Base-by-base conservation (phyloP, 208 protist species). In the Leishmania turanica region DNA sequence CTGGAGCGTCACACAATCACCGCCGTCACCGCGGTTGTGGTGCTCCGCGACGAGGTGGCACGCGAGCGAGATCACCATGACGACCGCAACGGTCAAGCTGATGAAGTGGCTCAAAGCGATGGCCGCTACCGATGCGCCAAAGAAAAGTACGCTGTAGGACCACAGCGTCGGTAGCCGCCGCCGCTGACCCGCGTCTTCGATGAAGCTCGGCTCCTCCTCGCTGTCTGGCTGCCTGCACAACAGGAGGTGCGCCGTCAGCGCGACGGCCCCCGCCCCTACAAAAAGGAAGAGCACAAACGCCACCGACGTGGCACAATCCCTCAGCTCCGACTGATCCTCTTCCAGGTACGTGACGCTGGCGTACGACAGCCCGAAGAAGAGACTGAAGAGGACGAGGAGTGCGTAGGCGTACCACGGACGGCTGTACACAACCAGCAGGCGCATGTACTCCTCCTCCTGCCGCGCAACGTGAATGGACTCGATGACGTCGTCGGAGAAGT, bases 331-430 rank as follows among this genome's bases (percentile, higher is more conserved):
- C 37, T 66, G 58, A 3, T 40, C 51, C n/a, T 73, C 31, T 47
- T 79, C 82, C 5, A 85, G 72, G 54, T 80, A 78, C 31, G 69
- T 27, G 47, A 78, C 66, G 62, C 77, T 78, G 27, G 60, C 47
- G 8, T 78, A 58, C 31, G 82, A 77, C 34, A 85, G 53, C 7
- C 77, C 71, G 31, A 80, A 58, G 24, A 81, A 54, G 42, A 65
- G 24, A 40, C 82, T 77, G 49, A 78, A 81, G 13, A 81, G 56
- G 21, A 34, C 17, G 21, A 85, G 82, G 8, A 85, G 71, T 17
- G 49, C 77, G 64, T 85, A 85, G 34, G 82, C 60, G 77, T 85
- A 85, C 82, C 82, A 85, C 60, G 82, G 82, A 21, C 82, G 77
- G 72, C 62, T 78, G 82, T 85, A 85, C 21, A 81, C 62, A 1